These are phyloP conservation scores for Phaeotremella skinneri DNA, from an alignment of 768 basidiomycete genomes.

Conservation along the genomic window DNA sequence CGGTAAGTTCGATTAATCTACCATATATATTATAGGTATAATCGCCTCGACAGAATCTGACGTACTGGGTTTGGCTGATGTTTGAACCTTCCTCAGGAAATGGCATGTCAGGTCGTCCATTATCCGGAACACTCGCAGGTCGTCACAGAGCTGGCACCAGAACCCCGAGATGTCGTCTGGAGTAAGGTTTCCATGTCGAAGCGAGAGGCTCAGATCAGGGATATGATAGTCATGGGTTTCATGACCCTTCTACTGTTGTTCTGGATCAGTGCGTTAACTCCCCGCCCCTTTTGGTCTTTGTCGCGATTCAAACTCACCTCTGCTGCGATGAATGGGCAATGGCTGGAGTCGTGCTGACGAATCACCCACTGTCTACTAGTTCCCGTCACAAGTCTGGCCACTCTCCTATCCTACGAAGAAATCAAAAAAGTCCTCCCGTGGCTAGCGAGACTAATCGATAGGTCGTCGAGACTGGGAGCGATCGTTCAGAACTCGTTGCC, in stretches of 20 bases:
- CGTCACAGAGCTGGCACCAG: constrained; percentile 75
- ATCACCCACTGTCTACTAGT: no score
- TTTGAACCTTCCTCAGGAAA: constrained; percentile 58
- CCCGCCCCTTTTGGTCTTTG: neutral
- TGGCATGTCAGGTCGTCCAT: constrained; percentile 80
- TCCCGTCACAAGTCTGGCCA: constrained; percentile 81
- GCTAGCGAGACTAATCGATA: constrained; percentile 79
- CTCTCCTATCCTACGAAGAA: constrained; percentile 85
- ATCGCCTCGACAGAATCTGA: no score
- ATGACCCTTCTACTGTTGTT: constrained; percentile 77
- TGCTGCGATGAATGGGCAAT: constrained; percentile 1
- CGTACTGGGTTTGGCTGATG: neutral
- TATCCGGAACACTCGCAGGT: constrained; percentile 65
- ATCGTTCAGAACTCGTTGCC: constrained; percentile 94
- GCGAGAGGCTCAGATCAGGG: constrained; percentile 62
- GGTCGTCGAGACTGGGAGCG: constrained; percentile 64
- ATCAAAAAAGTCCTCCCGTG: constrained; percentile 87
- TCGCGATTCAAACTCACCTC: neutral
- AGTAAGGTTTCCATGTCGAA: constrained; percentile 73
- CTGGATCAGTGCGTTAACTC: constrained; percentile 61
- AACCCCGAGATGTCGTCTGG: constrained; percentile 96
- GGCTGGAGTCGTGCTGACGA: no score
- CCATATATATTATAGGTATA: neutral
- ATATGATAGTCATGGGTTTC: constrained; percentile 66
- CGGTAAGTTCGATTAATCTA: constrained; percentile 58